Base-by-base conservation (phyloP, 2,329 filamentous ascomycete genomes). In the Zymoseptoria passerinii region DNA sequence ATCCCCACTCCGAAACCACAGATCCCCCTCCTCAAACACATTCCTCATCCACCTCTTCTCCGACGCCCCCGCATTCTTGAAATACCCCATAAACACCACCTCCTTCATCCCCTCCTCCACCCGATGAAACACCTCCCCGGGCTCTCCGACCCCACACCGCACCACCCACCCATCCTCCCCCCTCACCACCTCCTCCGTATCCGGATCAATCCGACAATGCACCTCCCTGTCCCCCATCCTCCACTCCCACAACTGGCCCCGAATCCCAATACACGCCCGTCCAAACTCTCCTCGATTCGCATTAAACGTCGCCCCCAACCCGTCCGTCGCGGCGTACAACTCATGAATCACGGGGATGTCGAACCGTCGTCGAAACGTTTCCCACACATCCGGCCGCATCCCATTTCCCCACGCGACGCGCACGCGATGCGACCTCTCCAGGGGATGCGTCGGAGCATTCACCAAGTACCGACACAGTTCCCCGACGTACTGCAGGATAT, bases 391-490 rank as follows among this genome's bases (percentile, higher is more conserved):
- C 0, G 90, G 88, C 0, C 90, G 81, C 19, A 95, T 77, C 1
- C 90, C 90, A 68, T 95, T 95, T 13, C 90, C 90, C 65, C 91
- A 88, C 0, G 89, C 89, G 8, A 85, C 68, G 8, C 83, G 82
- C 13, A 95, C 83, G 0, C 77, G 79, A 74, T 95, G 87, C 65
- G 84, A 81, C 67, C 80, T 82, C 73, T 95, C 90, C 20, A 91
- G 75, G 58, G 86, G 79, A 3, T 83, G 77, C 2, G 85, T 73
- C 1, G 80, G 81, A 0, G 85, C 83, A 0, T 88, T 81, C 18
- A 94, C 78, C 1, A 94, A 80, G 71, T 95, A 95, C 3, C 90
- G 85, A 63, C 90, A 86, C 0, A 89, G 91, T 73, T 95, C 90
- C 54, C 90, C 90, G 7, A 95, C 90, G 68, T 95, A 95, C 70